phyloP scores from a whole-genome alignment of 805 yeast species.

The Saccharomycopsis oosterbeekiorum region DNA sequence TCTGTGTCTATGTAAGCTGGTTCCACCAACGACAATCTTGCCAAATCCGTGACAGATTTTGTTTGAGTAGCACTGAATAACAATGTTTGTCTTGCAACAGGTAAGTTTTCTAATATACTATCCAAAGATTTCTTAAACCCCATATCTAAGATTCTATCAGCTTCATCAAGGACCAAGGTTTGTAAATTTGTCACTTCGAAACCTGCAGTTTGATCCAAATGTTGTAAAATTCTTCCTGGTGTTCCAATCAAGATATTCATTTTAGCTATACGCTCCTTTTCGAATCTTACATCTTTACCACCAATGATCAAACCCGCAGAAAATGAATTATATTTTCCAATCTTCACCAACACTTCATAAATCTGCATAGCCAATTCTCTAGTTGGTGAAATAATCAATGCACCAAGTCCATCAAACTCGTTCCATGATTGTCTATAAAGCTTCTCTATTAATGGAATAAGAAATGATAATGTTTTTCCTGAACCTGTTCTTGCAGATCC shows the following conservation, averaged over 20 bases:
- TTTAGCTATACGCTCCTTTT: constrained; percentile 65
- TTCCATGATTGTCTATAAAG: constrained; percentile 65
- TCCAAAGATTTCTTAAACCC: constrained; percentile 81
- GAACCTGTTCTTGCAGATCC: constrained; percentile 84
- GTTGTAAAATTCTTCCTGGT: constrained; percentile 86
- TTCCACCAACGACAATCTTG: constrained; percentile 59
- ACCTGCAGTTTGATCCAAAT: constrained; percentile 80
- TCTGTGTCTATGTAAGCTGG: constrained; percentile 52
- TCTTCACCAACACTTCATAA: constrained; percentile 74
- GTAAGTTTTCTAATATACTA: constrained; percentile 66
- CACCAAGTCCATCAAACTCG: constrained; percentile 81
- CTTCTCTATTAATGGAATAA: constrained; percentile 70
- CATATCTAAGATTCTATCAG: constrained; percentile 89
- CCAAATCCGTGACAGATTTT: constrained; percentile 70
- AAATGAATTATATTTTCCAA: constrained; percentile 64
- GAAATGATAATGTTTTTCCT: constrained; percentile 82
- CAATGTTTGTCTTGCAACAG: constrained; percentile 73
- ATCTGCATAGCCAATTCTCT: constrained; percentile 87
- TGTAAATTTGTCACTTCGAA: constrained; percentile 68
- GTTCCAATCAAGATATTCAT: constrained; percentile 84
- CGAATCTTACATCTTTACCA: constrained; percentile 79
- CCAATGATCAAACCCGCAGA: constrained; percentile 92
- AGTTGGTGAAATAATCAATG: constrained; percentile 82
- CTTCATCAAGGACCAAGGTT: constrained; percentile 78
- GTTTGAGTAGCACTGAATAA: constrained; percentile 87